Base-by-base conservation (phyloP, 140 eudicot species). In the Flaveria floridana region DNA sequence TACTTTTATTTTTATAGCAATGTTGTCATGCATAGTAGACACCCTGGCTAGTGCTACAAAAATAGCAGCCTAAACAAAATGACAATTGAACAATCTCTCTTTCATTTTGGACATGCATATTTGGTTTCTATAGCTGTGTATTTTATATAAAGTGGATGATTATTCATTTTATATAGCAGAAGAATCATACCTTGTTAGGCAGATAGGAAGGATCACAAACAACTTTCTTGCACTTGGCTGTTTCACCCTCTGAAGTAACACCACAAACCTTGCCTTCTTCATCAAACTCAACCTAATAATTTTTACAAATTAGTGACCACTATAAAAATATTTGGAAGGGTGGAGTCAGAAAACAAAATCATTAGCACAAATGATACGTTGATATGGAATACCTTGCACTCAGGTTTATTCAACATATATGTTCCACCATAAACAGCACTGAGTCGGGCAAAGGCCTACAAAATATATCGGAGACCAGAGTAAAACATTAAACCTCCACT, bases 401-500 rank as follows among this genome's bases (percentile, higher is more conserved):
- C 96, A 25, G 96, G 98, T 79, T 92, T 92, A 74, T 87, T 89
- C 83, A 92, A 79, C 98, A 92, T 89, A 70, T 92, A 92, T 55
- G 98, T 92, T 77, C 98, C 96, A 83, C 98, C 98, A 84, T 92
- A 92, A 68, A 92, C 98, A 77, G 98, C 98, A 87, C 98, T 92
- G 30, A 92, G 87, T 59, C 96, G 89, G 67, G 98, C 98, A 92
- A 92, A 89, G 74, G 95, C 98, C 98, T 92, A 69, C 15, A 58
- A 78, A 23, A 79, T 41, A 71, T 73, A 72, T 39, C 23, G 8
- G n/a, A 62, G 46, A 72, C 28, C 23, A 5, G n/a, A 62, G 46
- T 16, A 50, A 30, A 25, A 18, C 3, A 28, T 71, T 47, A 57
- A 59, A 44, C 68, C 56, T 37, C 65, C n/a, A 5, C 21, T 55